Conservation (phyloP, 2,329 filamentous ascomycete genomes). For the Hymenoscyphus fructigenus region DNA sequence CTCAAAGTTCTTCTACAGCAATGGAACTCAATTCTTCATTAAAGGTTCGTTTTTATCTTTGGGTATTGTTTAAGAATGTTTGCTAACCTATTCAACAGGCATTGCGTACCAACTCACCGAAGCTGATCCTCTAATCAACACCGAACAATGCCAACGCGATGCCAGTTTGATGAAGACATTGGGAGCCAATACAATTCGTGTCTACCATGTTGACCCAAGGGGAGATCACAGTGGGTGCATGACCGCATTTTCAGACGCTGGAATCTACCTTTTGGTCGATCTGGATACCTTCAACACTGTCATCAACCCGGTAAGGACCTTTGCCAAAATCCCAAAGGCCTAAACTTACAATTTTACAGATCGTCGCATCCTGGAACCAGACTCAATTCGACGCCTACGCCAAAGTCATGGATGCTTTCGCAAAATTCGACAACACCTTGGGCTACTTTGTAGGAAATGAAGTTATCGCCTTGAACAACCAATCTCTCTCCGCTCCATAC, state of each 20-base stretch:
- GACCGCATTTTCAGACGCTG: constrained; percentile 72
- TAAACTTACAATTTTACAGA: constrained; percentile 40
- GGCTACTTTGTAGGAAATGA: constrained; percentile 90
- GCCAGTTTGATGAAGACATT: constrained; percentile 74
- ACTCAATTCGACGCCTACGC: constrained; percentile 59
- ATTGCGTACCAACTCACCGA: constrained; percentile 67
- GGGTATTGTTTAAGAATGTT: constrained; percentile 1
- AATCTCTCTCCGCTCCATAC: constrained; percentile 70
- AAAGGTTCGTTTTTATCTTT: constrained; percentile 57
- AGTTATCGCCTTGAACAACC: constrained; percentile 64
- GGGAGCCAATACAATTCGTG: constrained; percentile 79
- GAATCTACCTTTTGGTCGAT: constrained; percentile 83
- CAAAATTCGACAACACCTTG: constrained; percentile 71
- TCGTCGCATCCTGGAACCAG: constrained; percentile 67
- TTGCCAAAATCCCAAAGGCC: background rate
- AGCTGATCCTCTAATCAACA: constrained; percentile 74
- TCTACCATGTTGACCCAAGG: constrained; percentile 79
- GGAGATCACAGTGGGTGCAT: constrained; percentile 78
- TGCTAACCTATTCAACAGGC: constrained; percentile 47
- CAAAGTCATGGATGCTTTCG: constrained; percentile 34
- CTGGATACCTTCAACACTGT: constrained; percentile 73
- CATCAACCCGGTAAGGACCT: constrained; percentile 56
- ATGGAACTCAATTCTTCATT: constrained; percentile 80
- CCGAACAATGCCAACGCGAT: constrained; percentile 74
- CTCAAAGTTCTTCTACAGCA: constrained; percentile 80